Conservation (phyloP, 2,329 filamentous ascomycete genomes). For the Bipolaris oryzae region DNA sequence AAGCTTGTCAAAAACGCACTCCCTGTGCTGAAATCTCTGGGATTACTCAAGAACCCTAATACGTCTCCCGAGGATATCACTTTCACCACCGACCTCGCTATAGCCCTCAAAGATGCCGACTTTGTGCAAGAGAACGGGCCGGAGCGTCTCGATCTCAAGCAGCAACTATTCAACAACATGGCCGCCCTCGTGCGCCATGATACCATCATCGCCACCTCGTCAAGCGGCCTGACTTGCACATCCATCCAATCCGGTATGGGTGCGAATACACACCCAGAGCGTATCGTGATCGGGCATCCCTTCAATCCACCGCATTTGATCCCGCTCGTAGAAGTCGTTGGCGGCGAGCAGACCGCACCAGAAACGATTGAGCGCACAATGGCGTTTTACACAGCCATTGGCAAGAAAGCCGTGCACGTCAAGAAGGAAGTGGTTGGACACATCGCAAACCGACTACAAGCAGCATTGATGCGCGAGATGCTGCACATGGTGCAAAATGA, state of each 20-base stretch:
- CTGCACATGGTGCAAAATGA: background rate
- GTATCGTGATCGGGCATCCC: constrained; percentile 51
- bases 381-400: constrained; percentile 50
- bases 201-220: constrained; percentile 51
- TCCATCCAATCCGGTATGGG: constrained; percentile 42
- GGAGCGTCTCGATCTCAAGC: constrained; percentile 51
- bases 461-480: constrained; percentile 16
- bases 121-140: constrained; percentile 45
- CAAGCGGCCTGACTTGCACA: constrained; percentile 35
- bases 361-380: constrained; percentile 36
- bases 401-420: constrained; percentile 44
- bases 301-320: constrained; percentile 59
- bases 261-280: constrained; percentile 35
- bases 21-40: background rate
- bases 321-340: constrained; percentile 56
- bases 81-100: background rate
- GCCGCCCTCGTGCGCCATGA: constrained; percentile 36
- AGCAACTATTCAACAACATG: constrained; percentile 46
- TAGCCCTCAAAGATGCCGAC: constrained; percentile 4
- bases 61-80: background rate
- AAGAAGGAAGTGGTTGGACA: constrained; percentile 52
- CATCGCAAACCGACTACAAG: constrained; percentile 55
- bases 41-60: background rate
- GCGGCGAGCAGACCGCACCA: constrained; percentile 13
- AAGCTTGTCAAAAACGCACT: constrained; percentile 1